Conservation (phyloP, 305 asterid genomes). For the Coffea humblotiana region DNA sequence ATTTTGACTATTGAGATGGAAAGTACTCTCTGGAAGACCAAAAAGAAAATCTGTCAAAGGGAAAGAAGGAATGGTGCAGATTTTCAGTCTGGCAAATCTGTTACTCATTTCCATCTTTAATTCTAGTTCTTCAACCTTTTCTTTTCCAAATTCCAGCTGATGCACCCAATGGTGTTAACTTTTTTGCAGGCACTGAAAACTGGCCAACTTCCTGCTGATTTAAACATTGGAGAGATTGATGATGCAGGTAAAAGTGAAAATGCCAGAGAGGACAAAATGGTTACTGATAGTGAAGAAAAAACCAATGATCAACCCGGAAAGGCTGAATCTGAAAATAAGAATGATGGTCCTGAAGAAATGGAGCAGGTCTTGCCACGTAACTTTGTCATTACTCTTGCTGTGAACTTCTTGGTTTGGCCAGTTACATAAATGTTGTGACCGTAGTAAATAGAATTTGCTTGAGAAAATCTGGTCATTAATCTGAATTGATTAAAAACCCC, state of each 20-base stretch:
- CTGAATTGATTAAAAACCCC: neutral
- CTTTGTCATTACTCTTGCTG: neutral
- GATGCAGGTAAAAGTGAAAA: slow-evolving; percentile 36
- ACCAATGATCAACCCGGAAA: slow-evolving; percentile 43
- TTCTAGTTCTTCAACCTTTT: neutral
- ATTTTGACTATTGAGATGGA: neutral
- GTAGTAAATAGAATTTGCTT: neutral
- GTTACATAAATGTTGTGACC: neutral
- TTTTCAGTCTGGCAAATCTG: neutral
- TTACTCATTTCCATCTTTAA: neutral
- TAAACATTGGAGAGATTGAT: slow-evolving; percentile 46
- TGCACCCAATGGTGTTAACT: slow-evolving; percentile 11
- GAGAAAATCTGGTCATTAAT: neutral
- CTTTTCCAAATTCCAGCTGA: slow-evolving; percentile 2
- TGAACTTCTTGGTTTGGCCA: neutral
- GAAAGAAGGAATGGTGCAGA: neutral
- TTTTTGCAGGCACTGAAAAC: slow-evolving; percentile 77
- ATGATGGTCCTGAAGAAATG: slow-evolving; percentile 75
- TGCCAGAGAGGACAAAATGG: slow-evolving; percentile 54
- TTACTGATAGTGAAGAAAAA: slow-evolving; percentile 51
- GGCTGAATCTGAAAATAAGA: slow-evolving; percentile 47
- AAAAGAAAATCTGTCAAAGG: neutral
- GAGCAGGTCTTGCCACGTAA: slow-evolving; percentile 57
- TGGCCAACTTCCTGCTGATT: slow-evolving; percentile 93
- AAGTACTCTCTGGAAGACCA: neutral